A percentile compares a stretch with the other conserved stretches of the same genome.
These are phyloP conservation scores for Leccinum olivaceopallidum DNA, from an alignment of 768 basidiomycete genomes.

Conservation along the genomic window DNA sequence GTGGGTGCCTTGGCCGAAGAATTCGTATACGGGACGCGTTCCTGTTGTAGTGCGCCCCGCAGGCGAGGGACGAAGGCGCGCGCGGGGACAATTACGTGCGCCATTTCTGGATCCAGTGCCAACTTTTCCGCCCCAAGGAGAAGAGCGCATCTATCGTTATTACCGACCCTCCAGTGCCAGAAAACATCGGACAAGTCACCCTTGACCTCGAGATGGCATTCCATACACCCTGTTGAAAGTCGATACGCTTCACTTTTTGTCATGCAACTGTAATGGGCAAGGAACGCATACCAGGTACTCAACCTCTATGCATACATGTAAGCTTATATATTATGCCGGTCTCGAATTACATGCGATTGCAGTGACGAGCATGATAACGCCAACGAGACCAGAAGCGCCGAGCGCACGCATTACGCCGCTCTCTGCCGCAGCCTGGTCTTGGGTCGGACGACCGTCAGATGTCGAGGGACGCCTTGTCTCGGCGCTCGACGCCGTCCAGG, in stretches of 20 bases:
- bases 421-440: conserved; percentile 27
- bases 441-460: conserved; percentile 13
- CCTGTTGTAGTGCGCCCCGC: conserved; percentile 6
- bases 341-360: conserved; percentile 18
- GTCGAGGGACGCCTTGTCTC: conserved; percentile 5
- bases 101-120: conserved; percentile 8
- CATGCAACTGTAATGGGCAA: not conserved
- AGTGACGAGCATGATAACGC: conserved; percentile 29
- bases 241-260: not conserved
- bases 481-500: conserved; percentile 8
- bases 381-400: conserved; percentile 29
- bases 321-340: conserved; percentile 13
- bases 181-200: not conserved
- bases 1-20: conserved; percentile 23
- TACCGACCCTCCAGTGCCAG: accelerated
- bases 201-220: not conserved
- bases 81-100: conserved; percentile 5
- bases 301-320: not conserved
- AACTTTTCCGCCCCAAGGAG: conserved; percentile 16
- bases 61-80: conserved; percentile 5
- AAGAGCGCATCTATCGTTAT: conserved; percentile 14
- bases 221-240: not conserved
- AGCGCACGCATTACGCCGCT: conserved; percentile 28
- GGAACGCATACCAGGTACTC: not conserved
- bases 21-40: conserved; percentile 1